Percentiles rank a stretch among this genome's conserved stretches.
phyloP scores from a whole-genome alignment of 805 yeast species.

The Candida hungchunana region DNA sequence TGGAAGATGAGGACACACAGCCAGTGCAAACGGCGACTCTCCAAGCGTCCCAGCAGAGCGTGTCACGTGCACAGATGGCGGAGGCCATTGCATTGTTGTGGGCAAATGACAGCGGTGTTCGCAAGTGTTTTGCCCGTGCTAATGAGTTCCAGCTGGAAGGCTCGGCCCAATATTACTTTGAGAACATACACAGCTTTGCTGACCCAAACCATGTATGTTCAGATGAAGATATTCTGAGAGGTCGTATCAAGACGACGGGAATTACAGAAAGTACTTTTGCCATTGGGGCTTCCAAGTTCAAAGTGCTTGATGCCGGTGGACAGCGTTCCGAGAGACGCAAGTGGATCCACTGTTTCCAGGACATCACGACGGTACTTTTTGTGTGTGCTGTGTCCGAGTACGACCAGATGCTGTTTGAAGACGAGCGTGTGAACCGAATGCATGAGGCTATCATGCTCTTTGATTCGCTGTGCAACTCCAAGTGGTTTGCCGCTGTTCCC shows the following conservation, averaged over 20 bases:
- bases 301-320: constrained; percentile 94
- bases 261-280: constrained; percentile 81
- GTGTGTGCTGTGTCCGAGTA: constrained; percentile 89
- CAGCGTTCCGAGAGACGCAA: constrained; percentile 87
- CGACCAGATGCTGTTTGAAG: constrained; percentile 89
- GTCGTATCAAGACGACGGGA: constrained; percentile 94
- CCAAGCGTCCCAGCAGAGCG: constrained; percentile 10
- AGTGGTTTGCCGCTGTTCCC: constrained; percentile 83
- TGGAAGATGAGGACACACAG: too few relatives aligned
- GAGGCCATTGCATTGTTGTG: constrained; percentile 66
- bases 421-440: constrained; percentile 83
- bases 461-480: constrained; percentile 76
- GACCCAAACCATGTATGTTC: constrained; percentile 62
- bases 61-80: constrained; percentile 55
- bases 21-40: too few relatives aligned
- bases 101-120: constrained; percentile 65
- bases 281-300: constrained; percentile 61
- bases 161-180: constrained; percentile 77
- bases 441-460: constrained; percentile 84
- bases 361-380: constrained; percentile 81
- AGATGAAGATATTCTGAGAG: constrained; percentile 81
- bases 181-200: constrained; percentile 62
- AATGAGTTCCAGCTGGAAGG: constrained; percentile 84
- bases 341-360: constrained; percentile 94
- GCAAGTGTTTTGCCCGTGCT: constrained; percentile 50